phyloP scores from a whole-genome alignment of 345 rosid species.

The Acer saccharum region DNA sequence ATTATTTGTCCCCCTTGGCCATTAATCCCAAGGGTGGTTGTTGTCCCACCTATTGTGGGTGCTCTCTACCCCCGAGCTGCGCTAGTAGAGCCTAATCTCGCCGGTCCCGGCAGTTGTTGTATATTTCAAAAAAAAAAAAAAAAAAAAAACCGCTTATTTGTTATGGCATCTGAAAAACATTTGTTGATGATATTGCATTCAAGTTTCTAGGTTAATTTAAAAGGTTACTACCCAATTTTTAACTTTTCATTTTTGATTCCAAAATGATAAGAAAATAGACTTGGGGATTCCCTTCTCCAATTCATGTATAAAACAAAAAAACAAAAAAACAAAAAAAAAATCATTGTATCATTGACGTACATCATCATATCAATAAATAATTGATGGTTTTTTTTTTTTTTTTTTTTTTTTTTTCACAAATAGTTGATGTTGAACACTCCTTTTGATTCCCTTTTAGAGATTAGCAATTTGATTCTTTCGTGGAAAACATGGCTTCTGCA shows the following conservation, averaged over 20 bases:
- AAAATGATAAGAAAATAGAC: neutral
- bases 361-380: too few species aligned
- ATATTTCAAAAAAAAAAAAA: too few species aligned
- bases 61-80: too few species aligned
- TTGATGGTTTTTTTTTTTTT: too few species aligned
- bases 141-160: constrained; percentile 35
- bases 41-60: too few species aligned
- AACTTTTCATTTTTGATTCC: neutral
- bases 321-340: too few species aligned
- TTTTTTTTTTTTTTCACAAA: too few species aligned
- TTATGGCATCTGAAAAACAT: constrained; percentile 46
- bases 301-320: neutral
- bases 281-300: neutral
- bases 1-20: too few species aligned
- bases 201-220: neutral
- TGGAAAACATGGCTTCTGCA: neutral
- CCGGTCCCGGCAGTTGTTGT: too few species aligned
- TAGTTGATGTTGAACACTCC: neutral
- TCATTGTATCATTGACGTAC: neutral
- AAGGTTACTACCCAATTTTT: neutral
- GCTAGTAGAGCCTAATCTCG: too few species aligned
- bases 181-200: constrained; percentile 34
- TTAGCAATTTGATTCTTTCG: neutral
- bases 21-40: too few species aligned
- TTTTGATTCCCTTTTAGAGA: neutral